phyloP scores from a whole-genome alignment of 106 monocot species.

The Acorus gramineus region DNA sequence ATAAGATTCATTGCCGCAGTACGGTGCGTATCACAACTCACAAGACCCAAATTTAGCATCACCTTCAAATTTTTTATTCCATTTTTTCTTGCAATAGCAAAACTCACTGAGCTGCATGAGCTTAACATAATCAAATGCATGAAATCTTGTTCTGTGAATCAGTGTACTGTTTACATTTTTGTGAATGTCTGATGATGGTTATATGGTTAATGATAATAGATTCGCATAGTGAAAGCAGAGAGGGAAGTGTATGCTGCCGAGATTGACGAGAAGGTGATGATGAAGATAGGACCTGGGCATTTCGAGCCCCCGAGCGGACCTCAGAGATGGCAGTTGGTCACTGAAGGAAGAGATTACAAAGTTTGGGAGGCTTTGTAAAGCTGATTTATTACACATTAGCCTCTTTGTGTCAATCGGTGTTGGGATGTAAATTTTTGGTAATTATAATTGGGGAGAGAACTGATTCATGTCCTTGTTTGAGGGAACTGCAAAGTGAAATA shows the following conservation, averaged over 20 bases:
- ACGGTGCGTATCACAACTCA: constrained; percentile 25
- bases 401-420: too few relatives aligned
- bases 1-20: constrained; percentile 68
- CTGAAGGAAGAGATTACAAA: constrained; percentile 77
- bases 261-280: constrained; percentile 57
- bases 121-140: too few relatives aligned
- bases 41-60: not conserved
- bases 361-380: constrained; percentile 55
- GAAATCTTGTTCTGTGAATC: too few relatives aligned
- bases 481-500: too few relatives aligned
- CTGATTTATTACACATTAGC: not conserved
- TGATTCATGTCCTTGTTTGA: too few relatives aligned
- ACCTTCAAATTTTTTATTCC: not conserved
- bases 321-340: constrained; percentile 44
- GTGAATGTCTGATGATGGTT: not conserved
- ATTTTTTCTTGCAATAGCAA: too few relatives aligned
- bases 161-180: not conserved
- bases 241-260: constrained; percentile 83
- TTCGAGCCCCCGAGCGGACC: constrained; percentile 49
- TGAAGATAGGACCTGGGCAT: constrained; percentile 80
- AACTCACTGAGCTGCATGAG: too few relatives aligned
- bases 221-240: constrained; percentile 77
- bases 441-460: too few relatives aligned
- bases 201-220: constrained; percentile 22
- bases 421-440: too few relatives aligned